Evolutionary conservation across 2,329 filamentous ascomycete genomes (phyloP).

Genomic region (Endoconidiophora laricicola): DNA sequence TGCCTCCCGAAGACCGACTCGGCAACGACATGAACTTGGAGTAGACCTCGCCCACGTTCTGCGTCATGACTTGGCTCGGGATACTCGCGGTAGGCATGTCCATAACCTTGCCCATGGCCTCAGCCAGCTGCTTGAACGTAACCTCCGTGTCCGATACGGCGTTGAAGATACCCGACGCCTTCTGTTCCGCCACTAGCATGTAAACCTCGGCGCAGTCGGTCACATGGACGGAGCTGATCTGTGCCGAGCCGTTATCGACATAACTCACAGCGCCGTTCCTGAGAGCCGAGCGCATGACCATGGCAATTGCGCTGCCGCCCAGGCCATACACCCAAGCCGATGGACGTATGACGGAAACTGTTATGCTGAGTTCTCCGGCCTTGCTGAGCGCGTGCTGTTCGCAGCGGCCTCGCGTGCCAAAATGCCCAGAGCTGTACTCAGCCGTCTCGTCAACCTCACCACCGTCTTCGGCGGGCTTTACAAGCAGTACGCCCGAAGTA

Average conservation of each 20-base stretch:
- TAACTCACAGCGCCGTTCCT: slow-evolving; percentile 18
- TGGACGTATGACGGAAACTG: slow-evolving; percentile 23
- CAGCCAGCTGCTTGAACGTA: slow-evolving; percentile 18
- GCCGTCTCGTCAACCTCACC: slow-evolving; percentile 17
- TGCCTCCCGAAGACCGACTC: slow-evolving; percentile 21
- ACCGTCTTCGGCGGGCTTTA: slow-evolving; percentile 16
- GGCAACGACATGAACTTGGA: slow-evolving; percentile 20
- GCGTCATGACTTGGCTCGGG: slow-evolving; percentile 14
- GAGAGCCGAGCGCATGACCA: slow-evolving; percentile 20
- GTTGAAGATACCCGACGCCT: slow-evolving; percentile 23
- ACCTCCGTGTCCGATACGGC: slow-evolving; percentile 19
- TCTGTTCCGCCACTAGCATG: slow-evolving; percentile 22
- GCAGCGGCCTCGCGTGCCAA: slow-evolving; percentile 17
- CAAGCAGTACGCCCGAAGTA: slow-evolving; percentile 20
- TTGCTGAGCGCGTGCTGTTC: slow-evolving; percentile 20
- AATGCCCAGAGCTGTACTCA: slow-evolving; percentile 15
- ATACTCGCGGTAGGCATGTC: slow-evolving; percentile 15
- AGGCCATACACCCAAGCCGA: slow-evolving; percentile 29
- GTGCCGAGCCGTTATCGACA: slow-evolving; percentile 18
- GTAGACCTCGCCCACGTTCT: slow-evolving; percentile 20
- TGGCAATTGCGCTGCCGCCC: slow-evolving; percentile 22
- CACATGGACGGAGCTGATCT: slow-evolving; percentile 23
- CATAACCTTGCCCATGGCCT: slow-evolving; percentile 16
- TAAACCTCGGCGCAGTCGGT: slow-evolving; percentile 27
- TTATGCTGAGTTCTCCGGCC: slow-evolving; percentile 18